These are phyloP conservation scores for Fomitopsis pulvina DNA, from an alignment of 768 basidiomycete genomes.

Conservation along the genomic window DNA sequence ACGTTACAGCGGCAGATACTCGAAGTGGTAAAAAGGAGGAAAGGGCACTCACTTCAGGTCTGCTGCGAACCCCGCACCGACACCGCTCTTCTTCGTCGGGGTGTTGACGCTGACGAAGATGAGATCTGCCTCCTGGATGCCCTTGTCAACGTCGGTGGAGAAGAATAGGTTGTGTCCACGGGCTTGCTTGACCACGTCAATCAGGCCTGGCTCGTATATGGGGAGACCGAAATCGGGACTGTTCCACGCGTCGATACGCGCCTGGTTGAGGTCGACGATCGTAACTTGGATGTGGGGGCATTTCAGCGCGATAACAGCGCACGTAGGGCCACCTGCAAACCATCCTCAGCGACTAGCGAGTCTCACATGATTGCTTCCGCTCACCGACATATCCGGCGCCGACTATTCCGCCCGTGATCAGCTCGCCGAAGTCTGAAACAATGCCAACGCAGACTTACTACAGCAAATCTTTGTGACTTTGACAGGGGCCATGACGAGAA, in stretches of 20 bases:
- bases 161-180: constrained; percentile 97
- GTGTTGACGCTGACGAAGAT: constrained; percentile 99
- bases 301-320: constrained; percentile 89
- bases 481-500: constrained; percentile 42
- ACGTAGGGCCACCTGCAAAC: constrained; percentile 80
- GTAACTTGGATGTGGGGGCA: constrained; percentile 92
- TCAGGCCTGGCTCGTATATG: constrained; percentile 97
- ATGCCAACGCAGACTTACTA: constrained; percentile 46
- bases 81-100: constrained; percentile 96
- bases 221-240: constrained; percentile 76
- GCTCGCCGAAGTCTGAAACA: background rate
- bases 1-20: too few relatives aligned
- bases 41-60: constrained; percentile 81
- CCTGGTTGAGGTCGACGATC: constrained; percentile 95
- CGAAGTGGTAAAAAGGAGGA: constrained; percentile 7
- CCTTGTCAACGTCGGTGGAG: constrained; percentile 90
- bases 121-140: constrained; percentile 90
- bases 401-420: constrained; percentile 37
- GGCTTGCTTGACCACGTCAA: constrained; percentile 79
- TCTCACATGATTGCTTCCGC: constrained; percentile 17
- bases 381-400: constrained; percentile 92
- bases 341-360: background rate
- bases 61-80: constrained; percentile 96
- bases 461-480: constrained; percentile 81
- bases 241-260: constrained; percentile 97